Evolutionary conservation across 257 asterid species (phyloP), one percentile per base, ranked within the genome.

Genomic region (Penstemon davidsonii): DNA sequence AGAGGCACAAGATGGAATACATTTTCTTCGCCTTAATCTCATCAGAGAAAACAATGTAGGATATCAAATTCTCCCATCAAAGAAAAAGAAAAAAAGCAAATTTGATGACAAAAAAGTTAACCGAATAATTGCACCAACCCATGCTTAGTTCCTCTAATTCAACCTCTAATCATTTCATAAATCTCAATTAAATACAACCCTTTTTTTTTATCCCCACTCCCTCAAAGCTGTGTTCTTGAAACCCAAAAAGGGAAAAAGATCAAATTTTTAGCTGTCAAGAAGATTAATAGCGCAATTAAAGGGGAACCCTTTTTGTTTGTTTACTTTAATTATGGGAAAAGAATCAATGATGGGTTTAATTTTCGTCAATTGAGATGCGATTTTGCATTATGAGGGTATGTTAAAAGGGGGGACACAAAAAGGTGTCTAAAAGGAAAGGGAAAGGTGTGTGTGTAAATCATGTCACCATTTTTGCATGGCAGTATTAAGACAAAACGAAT

Each of bases 1-100:
- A 76, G 88, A 87, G 53, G 96, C 85, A 82, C 94, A 90, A 77
- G 91, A 90, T 72, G 85, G 94, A 13, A 84, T 84, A 80, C 78
- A 90, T 74, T 81, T 86, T 66, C 87, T 81, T 68, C 78, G 80
- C 84, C 89, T 85, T 74, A 87, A 84, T 84, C 85, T 84, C 95
- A 90, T 84, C 78, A 78, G 78, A 75, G 73, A 73, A 62, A 68
- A 69, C 64, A 40, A 69, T 73, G 66, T 49, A 68, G 49, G 70
- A 63, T 69, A 66, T 78, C 71, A 77, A 60, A 73, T 73, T 55
- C 78, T 55, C 74, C 54, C 65, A 64, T 66, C 71, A 62, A 63
- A 57, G 64, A 80, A 72, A 75, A 33, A 50, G 68, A 72, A 78
- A 73, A 55, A 61, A 76, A 41, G 55, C 55, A 61, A 54, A 68